phyloP scores from a whole-genome alignment of 306 rosid species.

The Ziziphus jujuba region DNA sequence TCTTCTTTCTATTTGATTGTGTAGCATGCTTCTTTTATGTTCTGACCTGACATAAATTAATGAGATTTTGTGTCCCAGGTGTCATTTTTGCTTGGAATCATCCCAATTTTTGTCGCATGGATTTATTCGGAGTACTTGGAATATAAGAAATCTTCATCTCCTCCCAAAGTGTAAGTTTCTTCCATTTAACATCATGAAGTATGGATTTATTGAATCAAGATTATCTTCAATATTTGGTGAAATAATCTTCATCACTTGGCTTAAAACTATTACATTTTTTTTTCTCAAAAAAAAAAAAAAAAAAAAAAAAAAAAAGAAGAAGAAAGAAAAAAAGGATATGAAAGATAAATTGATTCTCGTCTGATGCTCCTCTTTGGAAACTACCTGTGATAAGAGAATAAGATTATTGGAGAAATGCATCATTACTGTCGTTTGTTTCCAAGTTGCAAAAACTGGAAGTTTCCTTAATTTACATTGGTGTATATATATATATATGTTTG shows the following conservation, averaged over 20 bases:
- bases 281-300: too few relatives aligned
- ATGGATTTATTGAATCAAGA: slow-evolving; percentile 11
- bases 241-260: background rate
- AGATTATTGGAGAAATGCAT: slow-evolving; percentile 8
- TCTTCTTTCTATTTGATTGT: slow-evolving; percentile 2
- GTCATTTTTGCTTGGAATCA: slow-evolving; percentile 80
- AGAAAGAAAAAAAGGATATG: too few relatives aligned
- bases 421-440: background rate
- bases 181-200: slow-evolving; percentile 10
- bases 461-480: background rate
- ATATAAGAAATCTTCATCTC: slow-evolving; percentile 59
- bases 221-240: slow-evolving; percentile 11
- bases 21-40: background rate
- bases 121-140: slow-evolving; percentile 91
- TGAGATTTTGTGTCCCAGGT: slow-evolving; percentile 58
- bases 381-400: background rate
- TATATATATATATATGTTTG: background rate
- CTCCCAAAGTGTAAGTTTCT: slow-evolving; percentile 80
- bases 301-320: too few relatives aligned
- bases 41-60: slow-evolving; percentile 15
- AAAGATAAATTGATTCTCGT: background rate
- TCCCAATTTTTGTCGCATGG: slow-evolving; percentile 91
- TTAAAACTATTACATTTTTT: too few relatives aligned
- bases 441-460: background rate
- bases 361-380: background rate